Percentiles rank a stretch among this genome's conserved stretches.
Conservation (phyloP, 805 yeast species). For the Kuraishia capsulata region DNA sequence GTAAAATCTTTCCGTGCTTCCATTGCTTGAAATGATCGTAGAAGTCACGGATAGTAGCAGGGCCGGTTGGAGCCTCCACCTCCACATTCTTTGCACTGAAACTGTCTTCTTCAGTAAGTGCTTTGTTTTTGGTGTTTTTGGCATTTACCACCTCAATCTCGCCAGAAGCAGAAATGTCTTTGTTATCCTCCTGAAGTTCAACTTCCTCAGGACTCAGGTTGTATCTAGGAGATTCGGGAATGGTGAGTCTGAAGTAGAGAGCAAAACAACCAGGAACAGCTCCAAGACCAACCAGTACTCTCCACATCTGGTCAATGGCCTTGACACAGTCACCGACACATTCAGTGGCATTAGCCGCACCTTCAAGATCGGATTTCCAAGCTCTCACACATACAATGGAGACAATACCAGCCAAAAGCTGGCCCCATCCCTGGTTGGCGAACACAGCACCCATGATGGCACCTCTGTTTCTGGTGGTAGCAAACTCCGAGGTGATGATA, state of each 20-base stretch:
- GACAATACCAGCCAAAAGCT: constrained; percentile 66
- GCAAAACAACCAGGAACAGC: constrained; percentile 72
- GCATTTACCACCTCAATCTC: constrained; percentile 14
- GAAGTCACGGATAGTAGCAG: constrained; percentile 66
- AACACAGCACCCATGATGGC: constrained; percentile 85
- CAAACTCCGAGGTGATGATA: constrained; percentile 75
- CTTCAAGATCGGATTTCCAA: constrained; percentile 46
- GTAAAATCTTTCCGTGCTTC: constrained; percentile 65
- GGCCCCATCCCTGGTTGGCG: constrained; percentile 89
- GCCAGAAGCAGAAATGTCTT: constrained; percentile 18
- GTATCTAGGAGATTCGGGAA: constrained; percentile 81
- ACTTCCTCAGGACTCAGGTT: constrained; percentile 42
- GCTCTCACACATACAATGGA: constrained; percentile 60
- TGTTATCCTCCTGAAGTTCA: constrained; percentile 34
- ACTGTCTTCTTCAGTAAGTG: constrained; percentile 22
- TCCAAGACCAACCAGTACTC: constrained; percentile 72
- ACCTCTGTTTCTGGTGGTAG: constrained; percentile 87
- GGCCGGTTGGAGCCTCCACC: constrained; percentile 42
- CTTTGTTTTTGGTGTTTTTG: constrained; percentile 20
- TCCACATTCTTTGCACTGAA: constrained; percentile 18
- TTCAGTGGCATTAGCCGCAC: constrained; percentile 39
- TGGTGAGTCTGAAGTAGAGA: constrained; percentile 73
- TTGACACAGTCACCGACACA: constrained; percentile 53
- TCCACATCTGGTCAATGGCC: constrained; percentile 83
- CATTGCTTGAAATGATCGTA: constrained; percentile 59